phyloP scores from a whole-genome alignment of 768 basidiomycete species.

The Leccinellum rugosiceps region DNA sequence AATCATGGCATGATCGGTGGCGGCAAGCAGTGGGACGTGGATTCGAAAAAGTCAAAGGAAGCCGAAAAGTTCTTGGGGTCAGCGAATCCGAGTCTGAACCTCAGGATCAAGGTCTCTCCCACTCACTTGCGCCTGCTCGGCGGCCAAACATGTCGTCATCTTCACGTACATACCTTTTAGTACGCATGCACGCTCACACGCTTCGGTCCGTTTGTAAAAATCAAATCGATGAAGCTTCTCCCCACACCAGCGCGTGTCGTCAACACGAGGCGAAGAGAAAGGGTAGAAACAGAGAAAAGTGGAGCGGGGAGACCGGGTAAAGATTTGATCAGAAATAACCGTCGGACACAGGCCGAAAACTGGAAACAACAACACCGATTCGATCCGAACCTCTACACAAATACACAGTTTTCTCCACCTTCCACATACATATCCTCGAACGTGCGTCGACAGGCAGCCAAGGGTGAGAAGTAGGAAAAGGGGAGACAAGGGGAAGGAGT shows the following conservation, averaged over 20 bases:
- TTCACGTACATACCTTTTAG: neutral
- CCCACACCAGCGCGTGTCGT: neutral
- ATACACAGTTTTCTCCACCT: neutral
- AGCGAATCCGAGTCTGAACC: neutral
- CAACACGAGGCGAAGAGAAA: neutral
- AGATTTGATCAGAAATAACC: conserved; percentile 2
- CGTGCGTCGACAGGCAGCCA: neutral
- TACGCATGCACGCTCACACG: neutral
- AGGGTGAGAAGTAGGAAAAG: neutral
- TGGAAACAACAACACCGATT: neutral
- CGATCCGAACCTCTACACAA: neutral
- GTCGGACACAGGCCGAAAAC: neutral
- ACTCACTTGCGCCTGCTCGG: neutral
- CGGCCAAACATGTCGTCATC: neutral
- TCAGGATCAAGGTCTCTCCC: neutral
- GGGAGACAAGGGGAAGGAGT: neutral
- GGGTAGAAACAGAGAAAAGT: neutral
- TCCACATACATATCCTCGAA: conserved; percentile 4
- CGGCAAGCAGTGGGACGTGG: neutral
- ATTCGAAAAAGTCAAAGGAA: neutral
- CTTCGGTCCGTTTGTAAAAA: conserved; percentile 4
- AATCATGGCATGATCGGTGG: neutral
- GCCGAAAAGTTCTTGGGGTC: neutral
- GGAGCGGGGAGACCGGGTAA: neutral
- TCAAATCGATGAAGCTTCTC: conserved; percentile 25